phyloP scores from a whole-genome alignment of 306 rosid genomes.

The Lagenaria siceraria region DNA sequence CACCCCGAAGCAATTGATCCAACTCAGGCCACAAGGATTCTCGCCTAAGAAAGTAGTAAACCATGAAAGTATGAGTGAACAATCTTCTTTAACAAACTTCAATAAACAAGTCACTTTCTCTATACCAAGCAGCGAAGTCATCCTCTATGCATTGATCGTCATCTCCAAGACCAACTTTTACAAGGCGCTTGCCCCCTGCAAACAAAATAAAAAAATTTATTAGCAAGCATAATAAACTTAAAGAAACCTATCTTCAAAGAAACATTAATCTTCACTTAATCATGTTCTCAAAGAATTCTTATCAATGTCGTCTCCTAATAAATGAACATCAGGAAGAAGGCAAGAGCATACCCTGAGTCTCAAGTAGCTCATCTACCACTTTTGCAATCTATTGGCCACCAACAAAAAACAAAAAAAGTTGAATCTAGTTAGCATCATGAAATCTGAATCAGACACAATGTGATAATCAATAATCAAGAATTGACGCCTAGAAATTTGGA shows the following conservation, averaged over 20 bases:
- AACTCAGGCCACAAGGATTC: slow-evolving; percentile 84
- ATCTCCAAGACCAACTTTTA: slow-evolving; percentile 83
- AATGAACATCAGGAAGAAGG: background rate
- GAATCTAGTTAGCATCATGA: background rate
- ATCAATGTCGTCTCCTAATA: background rate
- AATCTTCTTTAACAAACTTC: slow-evolving; percentile 5
- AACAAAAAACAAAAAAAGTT: background rate
- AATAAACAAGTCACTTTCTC: slow-evolving; percentile 11
- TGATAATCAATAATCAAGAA: background rate
- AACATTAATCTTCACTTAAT: background rate
- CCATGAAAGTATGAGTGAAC: background rate
- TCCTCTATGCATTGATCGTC: slow-evolving; percentile 98
- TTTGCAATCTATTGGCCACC: slow-evolving; percentile 47
- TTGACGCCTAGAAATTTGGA: background rate
- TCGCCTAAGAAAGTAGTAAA: slow-evolving; percentile 41
- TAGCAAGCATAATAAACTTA: background rate
- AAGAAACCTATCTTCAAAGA: background rate
- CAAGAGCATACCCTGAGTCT: slow-evolving; percentile 52
- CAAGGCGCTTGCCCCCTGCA: slow-evolving; percentile 79
- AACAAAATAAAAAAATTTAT: slow-evolving; percentile 8
- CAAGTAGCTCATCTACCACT: slow-evolving; percentile 50
- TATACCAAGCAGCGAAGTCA: slow-evolving; percentile 95
- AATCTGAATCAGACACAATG: background rate
- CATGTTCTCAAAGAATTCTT: background rate
- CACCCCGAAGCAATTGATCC: slow-evolving; percentile 75